Percentiles rank a stretch among this genome's conserved stretches.
Evolutionary conservation across 306 rosid genomes (phyloP).

Genomic region (Rosa chinensis): DNA sequence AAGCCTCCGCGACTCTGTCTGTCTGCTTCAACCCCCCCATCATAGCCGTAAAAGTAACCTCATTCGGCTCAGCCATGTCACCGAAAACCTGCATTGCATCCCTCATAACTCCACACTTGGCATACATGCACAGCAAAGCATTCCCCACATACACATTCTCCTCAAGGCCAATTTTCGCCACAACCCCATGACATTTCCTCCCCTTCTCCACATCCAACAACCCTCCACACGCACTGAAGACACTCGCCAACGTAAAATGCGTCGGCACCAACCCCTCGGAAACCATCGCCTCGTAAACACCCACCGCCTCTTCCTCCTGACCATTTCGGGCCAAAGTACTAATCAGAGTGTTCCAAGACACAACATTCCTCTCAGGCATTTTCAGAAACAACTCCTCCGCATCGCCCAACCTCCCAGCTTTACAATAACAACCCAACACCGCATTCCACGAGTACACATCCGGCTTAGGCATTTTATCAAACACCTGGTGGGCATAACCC

Average conservation of each 20-base stretch:
- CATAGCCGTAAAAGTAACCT: slow-evolving; percentile 74
- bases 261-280: slow-evolving; percentile 54
- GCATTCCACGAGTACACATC: slow-evolving; percentile 77
- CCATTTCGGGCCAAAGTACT: slow-evolving; percentile 54
- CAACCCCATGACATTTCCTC: slow-evolving; percentile 59
- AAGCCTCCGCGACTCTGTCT: slow-evolving; percentile 47
- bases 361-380: slow-evolving; percentile 68
- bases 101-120: slow-evolving; percentile 48
- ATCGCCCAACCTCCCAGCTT: slow-evolving; percentile 29
- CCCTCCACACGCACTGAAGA: slow-evolving; percentile 58
- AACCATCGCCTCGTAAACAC: slow-evolving; percentile 49
- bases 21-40: slow-evolving; percentile 58
- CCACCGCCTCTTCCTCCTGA: slow-evolving; percentile 46
- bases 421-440: slow-evolving; percentile 49
- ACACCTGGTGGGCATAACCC: slow-evolving; percentile 40
- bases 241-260: slow-evolving; percentile 57
- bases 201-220: slow-evolving; percentile 49
- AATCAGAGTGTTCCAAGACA: slow-evolving; percentile 63
- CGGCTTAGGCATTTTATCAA: slow-evolving; percentile 44
- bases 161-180: slow-evolving; percentile 54
- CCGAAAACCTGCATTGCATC: slow-evolving; percentile 57
- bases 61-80: slow-evolving; percentile 60
- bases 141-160: slow-evolving; percentile 53
- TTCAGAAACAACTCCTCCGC: slow-evolving; percentile 47
- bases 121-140: slow-evolving; percentile 60